Evolutionary conservation across 1,284 basidiomycete species (phyloP).

Genomic region (Entoloma clypeatum): DNA sequence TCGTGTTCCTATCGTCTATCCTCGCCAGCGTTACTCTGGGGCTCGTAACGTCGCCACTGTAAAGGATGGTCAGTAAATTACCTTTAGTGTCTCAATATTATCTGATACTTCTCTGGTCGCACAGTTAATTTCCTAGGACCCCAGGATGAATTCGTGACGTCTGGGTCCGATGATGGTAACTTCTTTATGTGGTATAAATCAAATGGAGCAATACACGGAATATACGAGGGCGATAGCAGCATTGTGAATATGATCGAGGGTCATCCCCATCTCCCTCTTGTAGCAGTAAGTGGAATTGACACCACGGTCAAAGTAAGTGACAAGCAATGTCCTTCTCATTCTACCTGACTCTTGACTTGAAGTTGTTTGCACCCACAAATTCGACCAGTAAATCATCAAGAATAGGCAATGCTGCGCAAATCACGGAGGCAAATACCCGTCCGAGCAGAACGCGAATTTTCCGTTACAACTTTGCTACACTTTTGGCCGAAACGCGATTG

Average conservation of each 20-base stretch:
- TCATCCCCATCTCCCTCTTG: conserved; percentile 76
- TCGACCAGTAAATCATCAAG: conserved; percentile 49
- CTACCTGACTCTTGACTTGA: conserved; percentile 7
- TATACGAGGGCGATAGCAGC: conserved; percentile 79
- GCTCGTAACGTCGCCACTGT: conserved; percentile 84
- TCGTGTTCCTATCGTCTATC: conserved; percentile 60
- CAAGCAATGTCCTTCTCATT: neutral
- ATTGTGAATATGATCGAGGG: conserved; percentile 88
- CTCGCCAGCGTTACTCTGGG: conserved; percentile 67
- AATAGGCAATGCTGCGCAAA: conserved; percentile 45
- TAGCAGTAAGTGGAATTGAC: conserved; percentile 90
- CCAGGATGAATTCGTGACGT: conserved; percentile 72
- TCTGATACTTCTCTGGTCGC: neutral
- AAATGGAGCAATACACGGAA: conserved; percentile 61
- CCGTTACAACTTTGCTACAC: conserved; percentile 25
- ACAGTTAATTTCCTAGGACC: conserved; percentile 84
- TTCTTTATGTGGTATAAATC: conserved; percentile 83
- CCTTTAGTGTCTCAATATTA: neutral
- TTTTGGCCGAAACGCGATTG: conserved; percentile 27
- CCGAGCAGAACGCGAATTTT: conserved; percentile 25
- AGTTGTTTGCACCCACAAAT: conserved; percentile 70
- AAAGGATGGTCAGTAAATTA: conserved; percentile 72
- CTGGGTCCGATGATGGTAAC: conserved; percentile 89
- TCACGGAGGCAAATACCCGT: conserved; percentile 50
- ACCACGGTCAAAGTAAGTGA: conserved; percentile 74